Evolutionary conservation across 202 grass and related monocot genomes (phyloP).

Genomic region (Brachypodium distachyon): DNA sequence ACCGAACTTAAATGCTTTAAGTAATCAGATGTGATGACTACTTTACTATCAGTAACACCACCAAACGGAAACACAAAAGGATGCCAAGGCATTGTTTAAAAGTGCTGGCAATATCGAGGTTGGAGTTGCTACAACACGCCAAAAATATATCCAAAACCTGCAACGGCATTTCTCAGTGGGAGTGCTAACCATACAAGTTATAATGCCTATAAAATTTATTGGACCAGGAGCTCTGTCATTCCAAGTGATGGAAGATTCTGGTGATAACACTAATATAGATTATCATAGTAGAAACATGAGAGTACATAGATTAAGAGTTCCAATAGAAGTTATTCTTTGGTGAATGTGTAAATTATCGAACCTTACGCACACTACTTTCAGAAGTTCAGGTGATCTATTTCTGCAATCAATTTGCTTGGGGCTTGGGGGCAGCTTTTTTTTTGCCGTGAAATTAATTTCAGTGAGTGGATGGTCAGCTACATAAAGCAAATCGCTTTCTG

Average conservation of each 20-base stretch:
- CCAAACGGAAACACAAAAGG: not conserved
- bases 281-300: not conserved
- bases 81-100: not conserved
- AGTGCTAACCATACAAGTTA: not conserved
- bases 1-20: not conserved
- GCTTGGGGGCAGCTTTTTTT: too few species aligned
- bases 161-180: not conserved
- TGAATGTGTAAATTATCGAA: conserved; percentile 4
- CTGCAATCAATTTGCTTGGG: not conserved
- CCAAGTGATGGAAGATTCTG: not conserved
- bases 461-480: too few species aligned
- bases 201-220: not conserved
- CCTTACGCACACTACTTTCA: not conserved
- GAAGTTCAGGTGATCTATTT: not conserved
- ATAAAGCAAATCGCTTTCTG: too few species aligned
- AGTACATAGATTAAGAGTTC: not conserved
- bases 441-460: too few species aligned
- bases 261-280: not conserved
- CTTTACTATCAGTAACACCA: not conserved
- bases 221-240: not conserved
- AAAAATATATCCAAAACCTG: not conserved
- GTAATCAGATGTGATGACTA: not conserved
- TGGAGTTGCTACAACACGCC: not conserved
- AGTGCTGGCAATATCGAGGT: not conserved
- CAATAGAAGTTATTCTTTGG: not conserved